These are phyloP conservation scores for Phyllosticta citrichinensis DNA, from an alignment of 2,329 filamentous ascomycete genomes.

Conservation along the genomic window DNA sequence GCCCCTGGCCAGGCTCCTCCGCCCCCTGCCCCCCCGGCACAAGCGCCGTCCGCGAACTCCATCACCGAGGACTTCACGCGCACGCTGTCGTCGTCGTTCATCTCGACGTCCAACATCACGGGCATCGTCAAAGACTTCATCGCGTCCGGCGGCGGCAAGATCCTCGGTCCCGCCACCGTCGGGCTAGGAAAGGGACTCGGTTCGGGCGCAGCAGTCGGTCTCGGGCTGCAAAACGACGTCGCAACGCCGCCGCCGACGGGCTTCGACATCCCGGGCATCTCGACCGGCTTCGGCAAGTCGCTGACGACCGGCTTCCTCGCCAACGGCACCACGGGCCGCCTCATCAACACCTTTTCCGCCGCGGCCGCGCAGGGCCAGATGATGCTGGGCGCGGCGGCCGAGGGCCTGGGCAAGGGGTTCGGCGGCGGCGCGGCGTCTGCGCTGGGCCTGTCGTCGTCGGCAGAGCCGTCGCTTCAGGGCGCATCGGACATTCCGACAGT, in stretches of 20 bases:
- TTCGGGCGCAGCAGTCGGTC: background rate
- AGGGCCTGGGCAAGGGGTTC: conserved; percentile 1
- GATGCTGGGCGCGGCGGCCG: background rate
- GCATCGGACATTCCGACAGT: background rate
- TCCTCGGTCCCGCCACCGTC: background rate
- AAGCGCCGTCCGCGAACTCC: background rate
- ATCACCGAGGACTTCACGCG: conserved; percentile 1
- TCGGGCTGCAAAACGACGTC: conserved; percentile 3
- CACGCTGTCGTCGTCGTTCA: conserved; percentile 1
- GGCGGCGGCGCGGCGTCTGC: background rate
- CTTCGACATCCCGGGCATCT: background rate
- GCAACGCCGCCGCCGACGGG: background rate
- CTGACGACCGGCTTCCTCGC: conserved; percentile 1
- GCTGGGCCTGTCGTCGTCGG: background rate
- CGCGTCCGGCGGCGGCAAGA: background rate
- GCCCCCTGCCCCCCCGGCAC: background rate
- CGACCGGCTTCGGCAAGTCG: conserved; percentile 2
- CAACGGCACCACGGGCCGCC: background rate
- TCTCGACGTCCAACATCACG: conserved; percentile 1
- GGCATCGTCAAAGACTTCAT: background rate
- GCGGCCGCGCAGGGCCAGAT: background rate
- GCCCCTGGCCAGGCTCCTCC: background rate
- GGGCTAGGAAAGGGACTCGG: background rate
- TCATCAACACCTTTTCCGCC: background rate
- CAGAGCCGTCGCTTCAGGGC: background rate